These are phyloP conservation scores for Aurantiochytrium sp. DNA, from an alignment of 108 stramenopile genomes.

Conservation along the genomic window DNA sequence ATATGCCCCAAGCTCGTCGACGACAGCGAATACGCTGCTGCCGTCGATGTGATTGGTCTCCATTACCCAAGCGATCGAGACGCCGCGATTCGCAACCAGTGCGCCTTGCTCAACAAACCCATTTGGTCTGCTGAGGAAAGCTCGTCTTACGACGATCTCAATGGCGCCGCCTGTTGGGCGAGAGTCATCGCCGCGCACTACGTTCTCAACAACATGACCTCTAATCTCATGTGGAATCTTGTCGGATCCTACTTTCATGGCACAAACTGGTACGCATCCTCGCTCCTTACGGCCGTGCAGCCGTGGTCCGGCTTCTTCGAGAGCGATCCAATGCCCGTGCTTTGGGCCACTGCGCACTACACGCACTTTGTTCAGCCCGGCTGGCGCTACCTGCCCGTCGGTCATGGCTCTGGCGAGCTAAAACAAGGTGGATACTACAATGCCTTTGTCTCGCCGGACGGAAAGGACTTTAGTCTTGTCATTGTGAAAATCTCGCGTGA, in stretches of 20 bases:
- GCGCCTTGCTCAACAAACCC: not conserved
- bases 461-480: not conserved
- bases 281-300: not conserved
- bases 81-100: not conserved
- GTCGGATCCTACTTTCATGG: not conserved
- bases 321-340: not conserved
- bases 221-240: constrained; percentile 4
- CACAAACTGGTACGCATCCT: not conserved
- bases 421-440: not conserved
- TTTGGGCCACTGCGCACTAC: not conserved
- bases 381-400: not conserved
- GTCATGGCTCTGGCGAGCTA: not conserved
- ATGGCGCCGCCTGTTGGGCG: not conserved
- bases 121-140: not conserved
- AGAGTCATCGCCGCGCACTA: not conserved
- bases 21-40: not conserved
- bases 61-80: not conserved
- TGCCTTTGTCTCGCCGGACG: not conserved
- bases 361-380: not conserved
- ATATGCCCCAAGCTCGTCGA: not conserved
- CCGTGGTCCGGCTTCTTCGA: not conserved
- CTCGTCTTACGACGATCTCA: not conserved
- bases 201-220: not conserved
- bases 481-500: not conserved
- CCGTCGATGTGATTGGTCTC: not conserved